Percentiles rank a stretch among this genome's conserved stretches.
phyloP scores from a whole-genome alignment of 192 early-diverging fungal species.

The Coemansia sp. region DNA sequence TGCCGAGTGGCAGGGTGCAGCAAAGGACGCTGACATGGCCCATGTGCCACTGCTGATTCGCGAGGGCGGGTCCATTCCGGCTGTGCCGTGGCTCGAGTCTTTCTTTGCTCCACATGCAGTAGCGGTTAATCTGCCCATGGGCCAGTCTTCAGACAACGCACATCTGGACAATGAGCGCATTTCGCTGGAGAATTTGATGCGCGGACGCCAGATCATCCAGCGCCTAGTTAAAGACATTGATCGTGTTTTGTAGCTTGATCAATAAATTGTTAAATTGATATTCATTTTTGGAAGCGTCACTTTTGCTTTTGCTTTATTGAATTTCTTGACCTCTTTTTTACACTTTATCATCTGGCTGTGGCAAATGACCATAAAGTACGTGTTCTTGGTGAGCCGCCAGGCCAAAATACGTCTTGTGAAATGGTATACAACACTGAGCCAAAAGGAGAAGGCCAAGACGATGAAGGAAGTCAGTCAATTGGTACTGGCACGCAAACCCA shows the following conservation, averaged over 20 bases:
- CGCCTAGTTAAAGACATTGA: conserved; percentile 37
- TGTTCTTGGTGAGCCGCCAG: conserved; percentile 78
- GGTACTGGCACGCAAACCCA: conserved; percentile 81
- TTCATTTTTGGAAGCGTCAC: background rate
- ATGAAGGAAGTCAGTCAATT: conserved; percentile 91
- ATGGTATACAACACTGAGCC: conserved; percentile 73
- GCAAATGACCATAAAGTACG: conserved; percentile 60
- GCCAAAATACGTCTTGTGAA: conserved; percentile 80
- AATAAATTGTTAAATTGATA: background rate
- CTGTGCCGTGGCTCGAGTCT: conserved; percentile 71
- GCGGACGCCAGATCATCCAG: conserved; percentile 66
- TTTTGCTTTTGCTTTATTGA: background rate
- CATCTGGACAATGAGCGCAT: conserved; percentile 79
- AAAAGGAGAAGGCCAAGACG: conserved; percentile 93
- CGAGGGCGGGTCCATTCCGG: conserved; percentile 77
- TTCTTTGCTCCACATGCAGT: conserved; percentile 60
- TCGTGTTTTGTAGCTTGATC: background rate
- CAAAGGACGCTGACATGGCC: background rate
- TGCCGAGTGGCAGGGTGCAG: conserved; percentile 32
- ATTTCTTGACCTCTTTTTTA: background rate
- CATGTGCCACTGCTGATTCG: conserved; percentile 68
- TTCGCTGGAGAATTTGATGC: conserved; percentile 64
- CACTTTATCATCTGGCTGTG: background rate
- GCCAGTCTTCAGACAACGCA: conserved; percentile 77
- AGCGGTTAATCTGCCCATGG: conserved; percentile 76